Percentiles rank a stretch among this genome's conserved stretches.
Conservation (phyloP, 208 protist species). For the Wallacemonas collosoma region DNA sequence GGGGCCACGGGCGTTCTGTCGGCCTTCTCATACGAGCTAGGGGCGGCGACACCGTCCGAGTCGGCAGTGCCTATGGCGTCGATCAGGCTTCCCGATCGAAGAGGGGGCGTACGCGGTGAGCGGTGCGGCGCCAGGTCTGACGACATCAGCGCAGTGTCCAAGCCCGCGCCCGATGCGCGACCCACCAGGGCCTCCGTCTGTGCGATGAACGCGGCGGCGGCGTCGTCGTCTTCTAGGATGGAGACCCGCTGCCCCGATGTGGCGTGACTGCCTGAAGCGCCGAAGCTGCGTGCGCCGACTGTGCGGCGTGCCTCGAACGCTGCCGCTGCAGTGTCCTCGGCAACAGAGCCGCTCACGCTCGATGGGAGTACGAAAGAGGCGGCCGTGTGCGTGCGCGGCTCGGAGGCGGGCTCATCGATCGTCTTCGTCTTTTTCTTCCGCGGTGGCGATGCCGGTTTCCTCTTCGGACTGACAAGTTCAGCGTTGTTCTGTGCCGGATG, state of each 20-base stretch:
- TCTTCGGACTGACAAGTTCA: background rate
- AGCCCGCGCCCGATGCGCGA: background rate
- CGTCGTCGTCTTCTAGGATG: background rate
- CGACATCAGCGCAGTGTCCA: background rate
- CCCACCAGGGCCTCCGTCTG: constrained; percentile 10
- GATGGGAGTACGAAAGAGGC: constrained; percentile 3
- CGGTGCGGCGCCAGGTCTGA: background rate
- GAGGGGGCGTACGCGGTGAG: background rate
- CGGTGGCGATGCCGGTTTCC: background rate
- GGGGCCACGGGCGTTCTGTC: background rate
- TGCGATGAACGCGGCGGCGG: constrained; percentile 4
- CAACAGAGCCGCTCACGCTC: constrained; percentile 3
- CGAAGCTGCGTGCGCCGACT: background rate
- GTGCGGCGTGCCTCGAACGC: background rate
- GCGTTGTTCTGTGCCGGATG: no score
- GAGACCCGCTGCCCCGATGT: background rate
- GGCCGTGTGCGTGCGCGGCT: constrained; percentile 11
- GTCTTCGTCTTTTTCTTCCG: background rate
- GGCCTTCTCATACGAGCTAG: background rate
- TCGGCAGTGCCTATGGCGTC: constrained; percentile 1
- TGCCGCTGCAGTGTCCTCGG: background rate
- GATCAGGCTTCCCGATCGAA: background rate
- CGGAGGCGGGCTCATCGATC: background rate
- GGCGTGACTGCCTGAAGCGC: background rate
- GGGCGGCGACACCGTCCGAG: background rate